Evolutionary conservation across 225 moss, liverwort and hornwort genomes (phyloP), one percentile per base, ranked within the genome.

Genomic region (Physcomitrium patens): DNA sequence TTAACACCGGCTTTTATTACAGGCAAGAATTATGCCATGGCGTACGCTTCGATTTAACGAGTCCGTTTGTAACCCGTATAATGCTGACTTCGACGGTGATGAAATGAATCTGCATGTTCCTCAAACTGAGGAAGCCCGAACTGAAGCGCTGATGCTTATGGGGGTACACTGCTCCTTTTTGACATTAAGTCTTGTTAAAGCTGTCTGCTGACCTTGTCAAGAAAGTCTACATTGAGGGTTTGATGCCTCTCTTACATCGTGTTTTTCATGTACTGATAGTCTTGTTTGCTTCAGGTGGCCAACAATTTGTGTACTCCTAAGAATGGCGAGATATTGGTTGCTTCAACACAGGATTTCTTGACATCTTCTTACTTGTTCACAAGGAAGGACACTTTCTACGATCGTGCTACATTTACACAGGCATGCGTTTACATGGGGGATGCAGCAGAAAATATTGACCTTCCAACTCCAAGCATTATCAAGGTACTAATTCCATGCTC

Each of bases 61-160:
- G 79, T 94, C 94, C 47, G 94, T 99, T 43, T 99, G 97, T 78
- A 94, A 99, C 79, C 97, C 97, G 57, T 99, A 99, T 64, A 99
- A 99, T 89, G 97, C 97, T 61, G 97, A 99, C 81, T 99, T 99
- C 75, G 97, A 99, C 76, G 97, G 97, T 73, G 97, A 99, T 82
- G 97, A 99, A 81, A 99, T 99, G 97, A 99, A 99, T 74, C 79
- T 99, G 74, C 97, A 99, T 67, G 97, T 99, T 79, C 97, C 97
- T 72, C 97, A 99, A 84, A 99, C 94, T 62, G 97, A 99, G 86
- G 97, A 99, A 87, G 97, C 97, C 77, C 90, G 94, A 76, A 99
- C 97, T 42, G 97, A 99, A 91, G 97, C 94, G 31, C 79, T 94
- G 72, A 93, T 85, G 82, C 91, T 99, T 42, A 99, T 99, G 97